Conservation (phyloP, 31 red algal species). For the Endocladia muricata region DNA sequence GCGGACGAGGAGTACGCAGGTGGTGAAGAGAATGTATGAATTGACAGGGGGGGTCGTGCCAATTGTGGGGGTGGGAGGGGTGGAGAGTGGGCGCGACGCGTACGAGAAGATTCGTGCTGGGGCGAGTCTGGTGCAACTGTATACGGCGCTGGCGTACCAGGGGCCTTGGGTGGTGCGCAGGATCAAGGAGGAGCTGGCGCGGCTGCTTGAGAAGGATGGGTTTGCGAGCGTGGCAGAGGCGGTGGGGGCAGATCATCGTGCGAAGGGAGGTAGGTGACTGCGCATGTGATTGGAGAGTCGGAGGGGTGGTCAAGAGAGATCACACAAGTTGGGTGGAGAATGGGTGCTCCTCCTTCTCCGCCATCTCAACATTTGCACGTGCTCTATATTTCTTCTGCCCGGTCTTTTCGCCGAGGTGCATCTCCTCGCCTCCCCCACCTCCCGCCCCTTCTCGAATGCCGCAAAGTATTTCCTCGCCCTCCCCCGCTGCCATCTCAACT, state of each 20-base stretch:
- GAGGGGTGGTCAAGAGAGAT: no score
- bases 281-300: no score
- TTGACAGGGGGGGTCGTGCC: slow-evolving; percentile 65
- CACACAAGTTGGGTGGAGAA: no score
- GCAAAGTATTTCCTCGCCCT: no score
- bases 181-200: slow-evolving; percentile 71
- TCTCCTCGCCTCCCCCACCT: no score
- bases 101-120: slow-evolving; percentile 94
- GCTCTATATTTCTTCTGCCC: no score
- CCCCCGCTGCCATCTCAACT: no score
- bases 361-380: no score
- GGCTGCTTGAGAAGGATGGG: slow-evolving; percentile 78
- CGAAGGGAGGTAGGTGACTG: no score
- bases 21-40: slow-evolving; percentile 67
- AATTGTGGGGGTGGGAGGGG: slow-evolving; percentile 90
- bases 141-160: slow-evolving; percentile 85
- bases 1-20: slow-evolving; percentile 43
- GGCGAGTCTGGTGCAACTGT: slow-evolving; percentile 85
- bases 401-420: no score
- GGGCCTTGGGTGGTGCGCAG: slow-evolving; percentile 67
- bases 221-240: slow-evolving; percentile 74
- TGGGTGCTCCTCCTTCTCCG: no score
- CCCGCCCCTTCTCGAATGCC: no score
- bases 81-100: slow-evolving; percentile 80
- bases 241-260: slow-evolving; percentile 77